These are phyloP conservation scores for Delonix regia DNA, from an alignment of 306 rosid genomes.

Conservation along the genomic window DNA sequence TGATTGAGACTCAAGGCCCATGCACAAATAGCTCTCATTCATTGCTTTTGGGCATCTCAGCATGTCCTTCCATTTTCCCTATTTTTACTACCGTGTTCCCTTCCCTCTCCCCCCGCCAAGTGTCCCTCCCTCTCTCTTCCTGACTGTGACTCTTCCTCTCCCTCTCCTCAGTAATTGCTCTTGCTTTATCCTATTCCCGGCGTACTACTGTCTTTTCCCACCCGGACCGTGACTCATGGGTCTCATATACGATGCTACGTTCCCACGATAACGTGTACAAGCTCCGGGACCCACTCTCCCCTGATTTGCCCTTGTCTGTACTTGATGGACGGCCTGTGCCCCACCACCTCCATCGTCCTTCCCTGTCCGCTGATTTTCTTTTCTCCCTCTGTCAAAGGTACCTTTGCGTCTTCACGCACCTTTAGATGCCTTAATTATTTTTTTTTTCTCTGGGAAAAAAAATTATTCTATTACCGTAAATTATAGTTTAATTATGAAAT, in stretches of 20 bases:
- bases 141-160: neutral
- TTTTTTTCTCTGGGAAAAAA: too few species aligned
- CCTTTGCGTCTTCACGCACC: neutral
- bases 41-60: conserved; percentile 36
- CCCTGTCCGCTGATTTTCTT: conserved; percentile 1
- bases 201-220: neutral
- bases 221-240: conserved; percentile 17
- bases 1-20: conserved; percentile 27
- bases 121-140: neutral
- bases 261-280: neutral
- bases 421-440: too few species aligned
- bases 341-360: neutral
- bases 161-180: neutral
- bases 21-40: conserved; percentile 40
- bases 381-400: neutral
- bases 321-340: neutral
- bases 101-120: neutral
- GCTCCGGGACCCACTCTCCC: neutral
- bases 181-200: neutral
- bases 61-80: neutral
- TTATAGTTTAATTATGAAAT: too few species aligned
- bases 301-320: neutral
- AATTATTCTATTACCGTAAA: too few species aligned
- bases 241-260: neutral
- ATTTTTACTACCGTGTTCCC: neutral